A percentile compares a stretch with the other conserved stretches of the same genome.
Evolutionary conservation across 2,329 filamentous ascomycete species (phyloP).

Genomic region (Pezicula neosporulosa): DNA sequence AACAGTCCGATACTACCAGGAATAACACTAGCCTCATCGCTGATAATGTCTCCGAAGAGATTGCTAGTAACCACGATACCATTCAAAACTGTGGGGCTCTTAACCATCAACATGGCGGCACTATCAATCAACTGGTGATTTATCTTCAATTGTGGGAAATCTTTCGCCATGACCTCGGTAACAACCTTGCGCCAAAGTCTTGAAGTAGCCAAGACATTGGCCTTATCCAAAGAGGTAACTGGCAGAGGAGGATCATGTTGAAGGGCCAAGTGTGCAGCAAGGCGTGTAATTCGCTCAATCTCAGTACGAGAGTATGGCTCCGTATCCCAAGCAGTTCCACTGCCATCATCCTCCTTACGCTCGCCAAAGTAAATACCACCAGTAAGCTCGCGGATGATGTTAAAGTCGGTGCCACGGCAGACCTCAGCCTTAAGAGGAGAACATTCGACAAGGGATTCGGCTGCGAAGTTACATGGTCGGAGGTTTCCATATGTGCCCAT

Average conservation of each 20-base stretch:
- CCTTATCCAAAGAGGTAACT: slow-evolving; percentile 91
- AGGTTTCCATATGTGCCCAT: slow-evolving; percentile 94
- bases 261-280: slow-evolving; percentile 78
- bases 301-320: slow-evolving; percentile 83
- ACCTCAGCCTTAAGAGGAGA: slow-evolving; percentile 86
- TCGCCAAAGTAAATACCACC: slow-evolving; percentile 96
- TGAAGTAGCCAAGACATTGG: slow-evolving; percentile 89
- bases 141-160: slow-evolving; percentile 83
- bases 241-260: slow-evolving; percentile 71
- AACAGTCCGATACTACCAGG: slow-evolving; percentile 85
- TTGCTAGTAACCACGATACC: slow-evolving; percentile 92
- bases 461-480: slow-evolving; percentile 92
- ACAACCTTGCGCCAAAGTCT: slow-evolving; percentile 87
- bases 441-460: slow-evolving; percentile 75
- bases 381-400: slow-evolving; percentile 87
- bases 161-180: slow-evolving; percentile 76
- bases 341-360: slow-evolving; percentile 73
- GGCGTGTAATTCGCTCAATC: slow-evolving; percentile 81
- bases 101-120: slow-evolving; percentile 97
- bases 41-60: slow-evolving; percentile 93
- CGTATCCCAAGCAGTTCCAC: slow-evolving; percentile 74
- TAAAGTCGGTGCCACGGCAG: slow-evolving; percentile 85
- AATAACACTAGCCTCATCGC: slow-evolving; percentile 92
- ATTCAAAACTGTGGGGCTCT: slow-evolving; percentile 84
- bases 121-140: slow-evolving; percentile 92